Percentiles rank a stretch among this genome's conserved stretches.
Evolutionary conservation across 768 basidiomycete genomes (phyloP).

Genomic region (Dioszegia hungarica): DNA sequence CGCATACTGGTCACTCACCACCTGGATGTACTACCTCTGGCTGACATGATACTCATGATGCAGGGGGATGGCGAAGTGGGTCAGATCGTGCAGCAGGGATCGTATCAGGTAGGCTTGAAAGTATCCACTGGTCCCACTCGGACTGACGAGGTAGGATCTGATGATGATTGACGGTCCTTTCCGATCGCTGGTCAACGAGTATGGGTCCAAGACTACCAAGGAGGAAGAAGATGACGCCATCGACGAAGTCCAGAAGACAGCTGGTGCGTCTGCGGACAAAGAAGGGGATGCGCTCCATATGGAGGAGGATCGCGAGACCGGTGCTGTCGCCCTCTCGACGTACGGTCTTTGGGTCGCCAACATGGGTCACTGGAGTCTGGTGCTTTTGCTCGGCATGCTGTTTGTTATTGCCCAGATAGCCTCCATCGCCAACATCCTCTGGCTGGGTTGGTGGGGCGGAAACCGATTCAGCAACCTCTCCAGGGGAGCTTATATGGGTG

Average conservation of each 20-base stretch:
- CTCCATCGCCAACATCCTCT: constrained; percentile 61
- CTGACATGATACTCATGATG: constrained; percentile 44
- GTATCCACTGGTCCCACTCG: background rate
- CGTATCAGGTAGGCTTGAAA: constrained; percentile 50
- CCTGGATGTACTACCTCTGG: constrained; percentile 38
- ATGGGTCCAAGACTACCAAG: constrained; percentile 55
- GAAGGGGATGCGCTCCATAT: constrained; percentile 37
- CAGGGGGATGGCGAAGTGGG: constrained; percentile 26
- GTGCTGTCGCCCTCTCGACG: constrained; percentile 55
- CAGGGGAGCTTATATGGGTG: constrained; percentile 65
- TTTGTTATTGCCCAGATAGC: constrained; percentile 55
- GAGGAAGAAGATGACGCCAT: constrained; percentile 57
- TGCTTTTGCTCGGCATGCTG: constrained; percentile 53
- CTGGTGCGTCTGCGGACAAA: background rate
- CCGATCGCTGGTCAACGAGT: constrained; percentile 44
- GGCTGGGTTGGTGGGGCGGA: constrained; percentile 70
- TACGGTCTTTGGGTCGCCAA: constrained; percentile 55
- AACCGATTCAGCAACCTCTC: constrained; percentile 57
- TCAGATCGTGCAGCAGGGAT: constrained; percentile 60
- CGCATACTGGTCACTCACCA: constrained; percentile 57
- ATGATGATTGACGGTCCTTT: constrained; percentile 27
- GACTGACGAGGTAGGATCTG: constrained; percentile 8
- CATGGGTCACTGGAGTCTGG: constrained; percentile 53
- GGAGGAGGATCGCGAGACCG: constrained; percentile 58
- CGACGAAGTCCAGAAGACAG: constrained; percentile 38